phyloP scores from a whole-genome alignment of 306 rosid genomes.

The Begonia peltatifolia region DNA sequence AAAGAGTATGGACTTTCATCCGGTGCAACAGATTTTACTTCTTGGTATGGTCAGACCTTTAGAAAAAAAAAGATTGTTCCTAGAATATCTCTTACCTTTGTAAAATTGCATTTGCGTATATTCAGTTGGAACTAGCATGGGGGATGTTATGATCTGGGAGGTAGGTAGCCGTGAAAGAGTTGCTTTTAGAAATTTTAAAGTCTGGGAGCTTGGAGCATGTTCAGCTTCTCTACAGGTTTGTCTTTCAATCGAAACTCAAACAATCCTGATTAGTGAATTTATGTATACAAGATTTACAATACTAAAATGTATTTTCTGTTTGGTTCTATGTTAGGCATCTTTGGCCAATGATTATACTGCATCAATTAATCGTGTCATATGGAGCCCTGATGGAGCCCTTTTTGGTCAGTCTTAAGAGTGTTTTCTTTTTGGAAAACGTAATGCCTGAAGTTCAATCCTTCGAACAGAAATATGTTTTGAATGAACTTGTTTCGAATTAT shows the following conservation, averaged over 20 bases:
- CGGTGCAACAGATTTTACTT: constrained; percentile 76
- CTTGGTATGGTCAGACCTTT: constrained; percentile 45
- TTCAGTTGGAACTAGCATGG: constrained; percentile 89
- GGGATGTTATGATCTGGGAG: constrained; percentile 87
- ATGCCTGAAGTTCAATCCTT: constrained; percentile 9
- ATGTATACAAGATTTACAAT: constrained; percentile 2
- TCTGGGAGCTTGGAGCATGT: constrained; percentile 60
- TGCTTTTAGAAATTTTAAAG: constrained; percentile 66
- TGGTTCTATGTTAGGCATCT: constrained; percentile 45
- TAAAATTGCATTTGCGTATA: neutral
- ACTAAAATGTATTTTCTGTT: constrained; percentile 6
- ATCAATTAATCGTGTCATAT: constrained; percentile 82
- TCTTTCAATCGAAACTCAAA: constrained; percentile 6
- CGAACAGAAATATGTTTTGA: neutral
- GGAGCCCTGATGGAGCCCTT: constrained; percentile 94
- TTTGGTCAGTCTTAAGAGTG: constrained; percentile 45
- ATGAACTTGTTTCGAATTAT: constrained; percentile 10
- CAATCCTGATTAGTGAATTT: constrained; percentile 6
- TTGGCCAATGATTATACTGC: constrained; percentile 60
- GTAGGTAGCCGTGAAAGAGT: constrained; percentile 66
- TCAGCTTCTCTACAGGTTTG: constrained; percentile 74
- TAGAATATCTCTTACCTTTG: constrained; percentile 9
- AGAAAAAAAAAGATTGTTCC: neutral
- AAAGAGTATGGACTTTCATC: constrained; percentile 96
- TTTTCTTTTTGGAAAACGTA: constrained; percentile 1